A percentile compares a stretch with the other conserved stretches of the same genome.
These are phyloP conservation scores for Coemansia sp. DNA, from an alignment of 371 early-diverging fungal species.

Conservation along the genomic window DNA sequence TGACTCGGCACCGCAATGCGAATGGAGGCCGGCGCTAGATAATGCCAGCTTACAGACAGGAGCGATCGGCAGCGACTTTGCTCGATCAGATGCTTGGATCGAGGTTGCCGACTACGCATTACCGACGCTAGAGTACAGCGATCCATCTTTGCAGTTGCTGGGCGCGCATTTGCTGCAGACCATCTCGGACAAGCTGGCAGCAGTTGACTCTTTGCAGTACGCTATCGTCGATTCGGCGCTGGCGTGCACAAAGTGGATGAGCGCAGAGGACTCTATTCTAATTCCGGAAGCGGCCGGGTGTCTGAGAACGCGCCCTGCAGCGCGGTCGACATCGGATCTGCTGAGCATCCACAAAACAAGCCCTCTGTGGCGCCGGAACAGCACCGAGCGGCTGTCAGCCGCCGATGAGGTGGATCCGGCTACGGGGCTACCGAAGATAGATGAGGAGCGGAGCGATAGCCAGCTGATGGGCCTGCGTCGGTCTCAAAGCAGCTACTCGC, in stretches of 20 bases:
- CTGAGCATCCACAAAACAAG: not conserved
- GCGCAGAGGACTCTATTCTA: conserved; percentile 1
- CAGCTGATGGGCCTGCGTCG: not conserved
- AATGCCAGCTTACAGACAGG: not conserved
- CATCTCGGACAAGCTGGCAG: conserved; percentile 26
- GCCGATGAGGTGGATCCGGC: no score
- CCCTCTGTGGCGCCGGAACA: not conserved
- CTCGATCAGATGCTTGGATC: conserved; percentile 28
- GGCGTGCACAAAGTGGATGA: conserved; percentile 33
- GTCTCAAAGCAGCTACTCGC: conserved; percentile 4
- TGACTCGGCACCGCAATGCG: conserved; percentile 35
- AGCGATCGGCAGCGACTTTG: conserved; percentile 18
- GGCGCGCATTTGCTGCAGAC: conserved; percentile 7
- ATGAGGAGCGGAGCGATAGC: not conserved
- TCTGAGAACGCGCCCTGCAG: not conserved
- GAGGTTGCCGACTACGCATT: conserved; percentile 13
- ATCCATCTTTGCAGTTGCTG: conserved; percentile 15
- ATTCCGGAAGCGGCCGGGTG: not conserved
- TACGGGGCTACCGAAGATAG: not conserved
- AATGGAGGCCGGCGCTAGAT: not conserved
- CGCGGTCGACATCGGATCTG: conserved; percentile 9
- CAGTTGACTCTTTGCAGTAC: conserved; percentile 41
- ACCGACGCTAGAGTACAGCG: conserved; percentile 7
- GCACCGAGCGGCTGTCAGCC: not conserved
- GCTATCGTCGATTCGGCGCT: conserved; percentile 42